Percentiles rank a stretch among this genome's conserved stretches.
phyloP scores from a whole-genome alignment of 2,329 filamentous ascomycete genomes.

The Phaeomoniella chlamydospora region DNA sequence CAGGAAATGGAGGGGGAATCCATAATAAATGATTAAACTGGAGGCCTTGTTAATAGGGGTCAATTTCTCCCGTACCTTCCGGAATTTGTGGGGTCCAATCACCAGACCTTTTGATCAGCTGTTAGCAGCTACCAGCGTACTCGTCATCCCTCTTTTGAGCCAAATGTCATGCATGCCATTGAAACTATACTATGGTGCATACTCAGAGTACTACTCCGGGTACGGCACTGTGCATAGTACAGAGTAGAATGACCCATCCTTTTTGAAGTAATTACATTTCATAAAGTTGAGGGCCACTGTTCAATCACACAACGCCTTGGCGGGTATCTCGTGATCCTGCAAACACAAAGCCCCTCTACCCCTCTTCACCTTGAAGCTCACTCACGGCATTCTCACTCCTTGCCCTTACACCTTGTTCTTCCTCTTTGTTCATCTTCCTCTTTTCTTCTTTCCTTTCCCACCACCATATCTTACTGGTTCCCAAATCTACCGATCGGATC shows the following conservation, averaged over 20 bases:
- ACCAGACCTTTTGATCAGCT: not conserved
- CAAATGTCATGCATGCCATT: too few species aligned
- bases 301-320: not conserved
- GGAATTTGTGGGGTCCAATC: not conserved
- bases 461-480: not conserved
- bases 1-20: not conserved
- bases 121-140: not conserved
- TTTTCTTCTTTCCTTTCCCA: not conserved
- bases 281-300: not conserved
- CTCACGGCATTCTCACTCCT: not conserved
- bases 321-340: not conserved
- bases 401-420: not conserved
- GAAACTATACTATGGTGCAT: not conserved
- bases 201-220: not conserved
- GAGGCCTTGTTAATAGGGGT: not conserved
- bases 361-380: not conserved
- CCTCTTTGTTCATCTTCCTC: not conserved
- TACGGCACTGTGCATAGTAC: too few species aligned
- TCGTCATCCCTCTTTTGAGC: not conserved
- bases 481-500: not conserved
- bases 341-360: not conserved
- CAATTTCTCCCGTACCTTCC: not conserved
- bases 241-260: too few species aligned
- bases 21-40: not conserved
- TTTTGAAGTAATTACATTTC: not conserved